These are phyloP conservation scores for Parathielavia appendiculata DNA, from an alignment of 495 filamentous ascomycete genomes.

Conservation along the genomic window DNA sequence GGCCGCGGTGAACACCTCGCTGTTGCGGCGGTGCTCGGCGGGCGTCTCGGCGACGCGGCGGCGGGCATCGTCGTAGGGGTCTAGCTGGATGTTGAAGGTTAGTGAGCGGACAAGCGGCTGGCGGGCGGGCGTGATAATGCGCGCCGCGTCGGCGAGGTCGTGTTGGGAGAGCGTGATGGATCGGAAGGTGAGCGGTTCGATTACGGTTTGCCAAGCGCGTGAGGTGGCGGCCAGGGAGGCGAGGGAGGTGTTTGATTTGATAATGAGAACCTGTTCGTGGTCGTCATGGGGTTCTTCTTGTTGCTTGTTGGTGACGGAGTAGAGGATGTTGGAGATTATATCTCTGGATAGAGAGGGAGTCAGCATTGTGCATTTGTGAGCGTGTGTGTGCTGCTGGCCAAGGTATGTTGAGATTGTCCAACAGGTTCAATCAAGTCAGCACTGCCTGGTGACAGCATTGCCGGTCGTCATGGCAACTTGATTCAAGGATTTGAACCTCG, in stretches of 20 bases:
- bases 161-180: not conserved
- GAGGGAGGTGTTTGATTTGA: not conserved
- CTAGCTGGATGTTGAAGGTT: not conserved
- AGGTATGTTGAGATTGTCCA: no score
- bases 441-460: no score
- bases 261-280: not conserved
- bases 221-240: not conserved
- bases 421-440: no score
- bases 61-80: not conserved
- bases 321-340: no score
- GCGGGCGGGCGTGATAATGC: constrained; percentile 4
- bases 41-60: not conserved
- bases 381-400: no score
- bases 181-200: constrained; percentile 2
- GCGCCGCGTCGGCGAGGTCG: constrained; percentile 2
- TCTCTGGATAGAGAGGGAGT: no score
- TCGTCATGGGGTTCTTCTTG: no score
- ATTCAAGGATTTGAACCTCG: no score
- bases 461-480: no score
- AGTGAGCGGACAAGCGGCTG: not conserved
- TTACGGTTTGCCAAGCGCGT: not conserved
- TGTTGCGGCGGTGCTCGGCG: constrained; percentile 5
- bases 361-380: no score
- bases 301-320: no score
- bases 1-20: constrained; percentile 3